These are phyloP conservation scores for Excoecaria cochinchinensis DNA, from an alignment of 345 rosid genomes.

Conservation along the genomic window DNA sequence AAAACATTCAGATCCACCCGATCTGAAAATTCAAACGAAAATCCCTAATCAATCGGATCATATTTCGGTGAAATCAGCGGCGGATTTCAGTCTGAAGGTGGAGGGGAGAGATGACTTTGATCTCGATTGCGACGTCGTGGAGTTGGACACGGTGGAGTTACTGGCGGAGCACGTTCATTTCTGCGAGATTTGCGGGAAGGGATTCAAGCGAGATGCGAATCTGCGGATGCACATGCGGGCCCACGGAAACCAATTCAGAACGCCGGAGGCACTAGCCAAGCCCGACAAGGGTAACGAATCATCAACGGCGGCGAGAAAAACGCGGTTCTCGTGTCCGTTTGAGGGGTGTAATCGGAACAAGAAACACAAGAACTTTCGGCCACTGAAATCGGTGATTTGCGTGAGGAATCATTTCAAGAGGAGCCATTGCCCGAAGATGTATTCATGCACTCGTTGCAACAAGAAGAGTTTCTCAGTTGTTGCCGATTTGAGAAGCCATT, in stretches of 20 bases:
- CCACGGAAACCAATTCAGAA: slow-evolving; percentile 67
- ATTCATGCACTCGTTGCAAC: slow-evolving; percentile 51
- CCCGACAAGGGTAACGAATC: slow-evolving; percentile 17
- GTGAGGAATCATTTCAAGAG: slow-evolving; percentile 76
- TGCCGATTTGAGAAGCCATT: slow-evolving; percentile 64
- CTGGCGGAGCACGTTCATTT: slow-evolving; percentile 64
- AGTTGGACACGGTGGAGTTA: slow-evolving; percentile 62
- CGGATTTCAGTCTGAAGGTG: background rate
- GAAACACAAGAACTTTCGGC: slow-evolving; percentile 52
- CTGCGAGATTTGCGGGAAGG: slow-evolving; percentile 72
- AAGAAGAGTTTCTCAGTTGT: slow-evolving; percentile 62
- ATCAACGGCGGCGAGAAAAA: slow-evolving; percentile 3
- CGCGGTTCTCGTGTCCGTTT: slow-evolving; percentile 64
- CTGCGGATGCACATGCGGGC: slow-evolving; percentile 83
- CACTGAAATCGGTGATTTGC: slow-evolving; percentile 60
- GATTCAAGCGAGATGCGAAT: slow-evolving; percentile 78
- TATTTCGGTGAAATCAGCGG: background rate
- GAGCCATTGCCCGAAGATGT: slow-evolving; percentile 78
- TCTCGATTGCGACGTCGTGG: slow-evolving; percentile 40
- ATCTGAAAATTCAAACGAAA: background rate
- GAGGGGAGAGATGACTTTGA: slow-evolving; percentile 19
- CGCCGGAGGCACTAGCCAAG: slow-evolving; percentile 57
- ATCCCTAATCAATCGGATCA: background rate
- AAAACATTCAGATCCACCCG: background rate
- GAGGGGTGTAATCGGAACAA: slow-evolving; percentile 61